Evolutionary conservation across 2,329 filamentous ascomycete genomes (phyloP).

Genomic region (Cladosporium sp.): DNA sequence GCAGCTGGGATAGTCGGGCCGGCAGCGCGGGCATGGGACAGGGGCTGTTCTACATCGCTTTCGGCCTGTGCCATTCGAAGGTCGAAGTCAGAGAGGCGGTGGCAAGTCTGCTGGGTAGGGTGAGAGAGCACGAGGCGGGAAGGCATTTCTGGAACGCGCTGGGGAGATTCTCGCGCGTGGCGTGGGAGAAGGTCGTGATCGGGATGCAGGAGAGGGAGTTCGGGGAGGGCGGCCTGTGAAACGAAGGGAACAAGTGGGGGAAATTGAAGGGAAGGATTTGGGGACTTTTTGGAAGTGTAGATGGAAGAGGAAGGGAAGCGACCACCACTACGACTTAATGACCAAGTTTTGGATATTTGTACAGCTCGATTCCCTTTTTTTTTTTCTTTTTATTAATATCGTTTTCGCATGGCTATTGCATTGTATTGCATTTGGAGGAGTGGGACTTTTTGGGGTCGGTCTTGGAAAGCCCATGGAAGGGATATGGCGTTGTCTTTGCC

Average conservation of each 20-base stretch:
- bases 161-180: constrained; percentile 84
- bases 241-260: background rate
- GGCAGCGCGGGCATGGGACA: constrained; percentile 37
- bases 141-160: constrained; percentile 88
- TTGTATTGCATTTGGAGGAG: background rate
- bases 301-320: background rate
- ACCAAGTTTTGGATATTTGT: background rate
- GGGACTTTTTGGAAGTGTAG: background rate
- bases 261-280: no score
- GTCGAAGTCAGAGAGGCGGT: constrained; percentile 74
- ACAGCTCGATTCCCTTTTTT: background rate
- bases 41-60: constrained; percentile 87
- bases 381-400: background rate
- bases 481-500: no score
- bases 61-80: constrained; percentile 90
- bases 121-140: constrained; percentile 84
- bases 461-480: background rate
- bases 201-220: constrained; percentile 18
- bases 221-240: background rate
- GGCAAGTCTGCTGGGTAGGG: constrained; percentile 76
- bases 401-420: background rate
- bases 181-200: constrained; percentile 72
- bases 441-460: background rate
- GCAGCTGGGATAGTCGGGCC: constrained; percentile 29
- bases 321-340: background rate